A percentile compares a stretch with the other conserved stretches of the same genome.
These are phyloP conservation scores for Aspergillus cejpii DNA, from an alignment of 2,329 filamentous ascomycete species.

Conservation along the genomic window DNA sequence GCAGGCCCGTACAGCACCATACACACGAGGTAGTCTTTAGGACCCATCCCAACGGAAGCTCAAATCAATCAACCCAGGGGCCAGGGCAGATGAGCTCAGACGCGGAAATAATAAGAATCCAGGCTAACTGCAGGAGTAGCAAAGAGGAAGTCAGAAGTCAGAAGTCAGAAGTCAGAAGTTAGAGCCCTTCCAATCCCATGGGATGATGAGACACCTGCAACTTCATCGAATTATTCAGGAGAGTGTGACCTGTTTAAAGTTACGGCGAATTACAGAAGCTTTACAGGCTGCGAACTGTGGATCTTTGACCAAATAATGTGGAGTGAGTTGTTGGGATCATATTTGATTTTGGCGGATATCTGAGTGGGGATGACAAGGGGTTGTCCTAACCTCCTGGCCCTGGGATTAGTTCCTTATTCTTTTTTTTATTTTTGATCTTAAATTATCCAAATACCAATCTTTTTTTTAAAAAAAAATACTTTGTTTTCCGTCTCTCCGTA, in stretches of 20 bases:
- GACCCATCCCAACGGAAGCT: slow-evolving; percentile 13
- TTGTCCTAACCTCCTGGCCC: slow-evolving; percentile 13
- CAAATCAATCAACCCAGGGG: too few species aligned
- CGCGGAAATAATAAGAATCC: slow-evolving; percentile 3
- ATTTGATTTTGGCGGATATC: slow-evolving; percentile 22
- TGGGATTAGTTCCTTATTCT: neutral
- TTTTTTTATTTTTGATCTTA: neutral
- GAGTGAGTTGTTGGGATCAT: slow-evolving; percentile 22
- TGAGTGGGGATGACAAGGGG: slow-evolving; percentile 21
- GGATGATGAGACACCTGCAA: slow-evolving; percentile 8
- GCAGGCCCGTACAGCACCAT: slow-evolving; percentile 23
- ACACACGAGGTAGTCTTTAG: slow-evolving; percentile 17
- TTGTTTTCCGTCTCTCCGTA: too few species aligned
- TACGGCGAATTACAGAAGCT: slow-evolving; percentile 28
- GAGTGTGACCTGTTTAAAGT: slow-evolving; percentile 20
- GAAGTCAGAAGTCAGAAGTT: slow-evolving; percentile 1
- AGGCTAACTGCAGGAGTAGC: too few species aligned
- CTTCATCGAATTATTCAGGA: slow-evolving; percentile 19
- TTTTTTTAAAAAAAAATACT: too few species aligned
- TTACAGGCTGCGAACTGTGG: slow-evolving; percentile 28
- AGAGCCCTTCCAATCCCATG: slow-evolving; percentile 4
- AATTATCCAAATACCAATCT: too few species aligned
- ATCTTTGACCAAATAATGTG: slow-evolving; percentile 23
- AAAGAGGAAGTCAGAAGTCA: slow-evolving; percentile 4
- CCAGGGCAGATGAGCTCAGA: slow-evolving; percentile 19